These are phyloP conservation scores for Jatropha multifida DNA, from an alignment of 441 rosid species.

Conservation along the genomic window DNA sequence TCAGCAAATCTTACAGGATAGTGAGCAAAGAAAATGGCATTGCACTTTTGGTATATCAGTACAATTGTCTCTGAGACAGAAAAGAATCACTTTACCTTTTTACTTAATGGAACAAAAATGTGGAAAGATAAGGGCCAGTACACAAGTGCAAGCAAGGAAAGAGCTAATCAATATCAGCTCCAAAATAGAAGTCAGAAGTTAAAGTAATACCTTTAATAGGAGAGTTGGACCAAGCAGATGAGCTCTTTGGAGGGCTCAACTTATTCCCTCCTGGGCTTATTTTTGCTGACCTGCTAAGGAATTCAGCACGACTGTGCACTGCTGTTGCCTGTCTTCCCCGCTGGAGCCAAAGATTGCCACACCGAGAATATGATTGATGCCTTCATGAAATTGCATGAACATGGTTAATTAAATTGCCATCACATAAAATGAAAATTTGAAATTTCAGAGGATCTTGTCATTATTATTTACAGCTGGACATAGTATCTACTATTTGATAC, in stretches of 20 bases:
- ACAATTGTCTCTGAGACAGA: background rate
- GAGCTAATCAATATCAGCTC: background rate
- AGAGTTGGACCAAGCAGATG: conserved; percentile 54
- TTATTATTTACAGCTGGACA: background rate
- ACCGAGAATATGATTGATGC: conserved; percentile 18
- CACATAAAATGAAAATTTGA: background rate
- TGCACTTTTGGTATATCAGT: background rate
- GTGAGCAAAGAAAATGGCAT: background rate
- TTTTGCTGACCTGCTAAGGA: conserved; percentile 50
- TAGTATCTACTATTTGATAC: background rate
- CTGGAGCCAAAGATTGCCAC: conserved; percentile 31
- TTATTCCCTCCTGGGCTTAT: conserved; percentile 42
- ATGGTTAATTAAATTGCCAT: background rate
- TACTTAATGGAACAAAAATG: background rate
- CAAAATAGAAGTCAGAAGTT: background rate
- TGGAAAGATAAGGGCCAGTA: background rate
- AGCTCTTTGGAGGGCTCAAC: conserved; percentile 47
- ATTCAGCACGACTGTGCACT: conserved; percentile 48
- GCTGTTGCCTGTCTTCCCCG: conserved; percentile 25
- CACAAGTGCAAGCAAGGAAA: background rate
- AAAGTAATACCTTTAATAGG: conserved; percentile 54
- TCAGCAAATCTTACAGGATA: background rate
- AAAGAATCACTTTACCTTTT: background rate
- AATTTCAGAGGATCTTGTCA: background rate
- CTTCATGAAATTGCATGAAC: conserved; percentile 31